Evolutionary conservation across 805 yeast genomes (phyloP), one percentile per base, ranked within the genome.

Genomic region (Candida pseudofarinosa): DNA sequence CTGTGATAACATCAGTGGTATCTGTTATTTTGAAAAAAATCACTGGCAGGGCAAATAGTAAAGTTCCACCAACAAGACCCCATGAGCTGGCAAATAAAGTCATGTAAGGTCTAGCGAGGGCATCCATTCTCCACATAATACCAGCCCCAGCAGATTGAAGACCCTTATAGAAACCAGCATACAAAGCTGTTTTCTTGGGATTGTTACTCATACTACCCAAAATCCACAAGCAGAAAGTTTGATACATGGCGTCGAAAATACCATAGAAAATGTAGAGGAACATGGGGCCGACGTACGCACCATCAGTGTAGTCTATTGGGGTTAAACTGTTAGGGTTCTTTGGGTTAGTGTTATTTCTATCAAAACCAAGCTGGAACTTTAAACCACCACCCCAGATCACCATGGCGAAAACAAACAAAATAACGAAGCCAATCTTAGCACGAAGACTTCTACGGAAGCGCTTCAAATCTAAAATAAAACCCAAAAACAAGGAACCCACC

Each of bases 81-180:
- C 83, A 79, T 13, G 76, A 67, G 7, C 75, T 60, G 10, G 62
- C 77, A 56, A 77, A 78, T 56, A 76, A 54, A 32, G 54, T 53
- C 52, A 64, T 62, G 56, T 68, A 80, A 6, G 65, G 47, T 20
- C 43, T 46, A 10, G 53, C 58, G 30, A 64, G 45, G 23, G 77
- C 72, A 53, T 79, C 83, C 47, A 78, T 59, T 51, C 80, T 63
- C 84, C 83, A 81, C 12, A 73, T 74, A 37, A 80, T 66, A 18
- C 80, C 85, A 12, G 80, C 79, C 55, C 82, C 83, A 7, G 83
- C 84, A 33, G 80, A 73, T 62, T 80, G 85, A 45, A 81, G 59
- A 44, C 81, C 79, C 65, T 81, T 81, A 65, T 79, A 80, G 58
- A 76, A 76, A 33, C 83, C 83, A 15, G 81, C 80, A 52, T 77